Percentiles rank a stretch among this genome's conserved stretches.
Evolutionary conservation across 1,284 basidiomycete genomes (phyloP).

Genomic region (Ustilago sp.): DNA sequence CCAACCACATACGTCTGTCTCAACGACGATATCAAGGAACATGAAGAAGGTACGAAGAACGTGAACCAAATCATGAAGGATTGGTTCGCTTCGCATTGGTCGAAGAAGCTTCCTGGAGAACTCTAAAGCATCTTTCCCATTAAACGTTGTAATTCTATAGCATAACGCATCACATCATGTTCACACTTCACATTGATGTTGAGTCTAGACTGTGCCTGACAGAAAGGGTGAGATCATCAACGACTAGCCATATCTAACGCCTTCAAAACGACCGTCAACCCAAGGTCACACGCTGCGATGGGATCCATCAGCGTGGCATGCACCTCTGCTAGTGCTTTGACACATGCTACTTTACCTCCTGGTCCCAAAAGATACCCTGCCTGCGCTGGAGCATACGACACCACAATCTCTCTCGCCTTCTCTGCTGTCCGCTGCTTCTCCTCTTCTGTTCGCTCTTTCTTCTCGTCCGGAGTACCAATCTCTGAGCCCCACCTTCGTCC

Average conservation of each 20-base stretch:
- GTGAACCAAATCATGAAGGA: constrained; percentile 41
- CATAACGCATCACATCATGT: not conserved
- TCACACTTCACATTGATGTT: not conserved
- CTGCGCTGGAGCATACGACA: constrained; percentile 66
- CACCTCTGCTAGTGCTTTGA: constrained; percentile 59
- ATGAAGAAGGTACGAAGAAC: constrained; percentile 15
- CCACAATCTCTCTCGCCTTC: constrained; percentile 59
- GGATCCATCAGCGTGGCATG: constrained; percentile 61
- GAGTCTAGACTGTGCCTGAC: not conserved
- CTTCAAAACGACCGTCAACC: constrained; percentile 54
- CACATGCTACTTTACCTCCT: constrained; percentile 61
- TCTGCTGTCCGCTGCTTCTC: constrained; percentile 53
- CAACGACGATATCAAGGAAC: constrained; percentile 55
- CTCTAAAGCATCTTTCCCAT: not conserved
- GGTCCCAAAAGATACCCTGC: constrained; percentile 65
- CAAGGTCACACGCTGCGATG: constrained; percentile 52
- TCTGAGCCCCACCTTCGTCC: constrained; percentile 40
- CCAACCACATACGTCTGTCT: constrained; percentile 47
- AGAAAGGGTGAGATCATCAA: constrained; percentile 6
- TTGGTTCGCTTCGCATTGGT: constrained; percentile 43
- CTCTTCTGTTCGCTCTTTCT: constrained; percentile 28
- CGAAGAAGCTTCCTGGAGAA: constrained; percentile 21
- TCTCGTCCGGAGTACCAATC: constrained; percentile 29
- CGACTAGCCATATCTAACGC: constrained; percentile 58
- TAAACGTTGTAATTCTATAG: constrained; percentile 2